A percentile compares a stretch with the other conserved stretches of the same genome.
Evolutionary conservation across 768 basidiomycete species (phyloP).

Genomic region (Russula vinacea): DNA sequence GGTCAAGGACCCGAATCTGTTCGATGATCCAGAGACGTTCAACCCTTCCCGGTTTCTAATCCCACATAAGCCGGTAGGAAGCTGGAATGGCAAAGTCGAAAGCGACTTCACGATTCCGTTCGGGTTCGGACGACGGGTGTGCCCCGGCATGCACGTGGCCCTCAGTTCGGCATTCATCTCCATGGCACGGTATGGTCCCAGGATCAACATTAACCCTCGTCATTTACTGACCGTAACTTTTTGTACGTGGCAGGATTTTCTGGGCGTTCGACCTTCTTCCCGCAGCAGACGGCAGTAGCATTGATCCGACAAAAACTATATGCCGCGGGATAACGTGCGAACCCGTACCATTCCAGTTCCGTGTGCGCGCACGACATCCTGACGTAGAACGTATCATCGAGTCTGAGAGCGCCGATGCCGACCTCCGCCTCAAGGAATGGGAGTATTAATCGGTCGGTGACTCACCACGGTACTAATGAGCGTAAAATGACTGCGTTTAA

Average conservation of each 20-base stretch:
- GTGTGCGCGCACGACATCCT: background rate
- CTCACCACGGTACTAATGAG: too few relatives aligned
- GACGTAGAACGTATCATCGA: conserved; percentile 15
- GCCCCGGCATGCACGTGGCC: conserved; percentile 29
- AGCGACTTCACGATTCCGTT: conserved; percentile 28
- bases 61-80: conserved; percentile 9
- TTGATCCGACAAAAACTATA: conserved; percentile 3
- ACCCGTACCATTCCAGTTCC: conserved; percentile 10
- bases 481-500: background rate
- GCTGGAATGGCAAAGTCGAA: conserved; percentile 19
- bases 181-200: conserved; percentile 18
- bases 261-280: conserved; percentile 30
- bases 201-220: too few relatives aligned
- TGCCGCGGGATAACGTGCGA: conserved; percentile 7
- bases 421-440: conserved; percentile 23
- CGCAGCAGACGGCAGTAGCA: background rate
- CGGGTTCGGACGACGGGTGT: conserved; percentile 32
- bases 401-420: conserved; percentile 17
- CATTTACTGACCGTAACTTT: background rate
- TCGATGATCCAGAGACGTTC: conserved; percentile 32
- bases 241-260: conserved; percentile 11
- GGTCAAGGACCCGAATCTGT: conserved; percentile 27
- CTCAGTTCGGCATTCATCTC: conserved; percentile 25
- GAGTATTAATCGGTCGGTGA: background rate
- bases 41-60: conserved; percentile 32